These are phyloP conservation scores for Fusarium incarnatum DNA, from an alignment of 2,329 filamentous ascomycete genomes.

Conservation along the genomic window DNA sequence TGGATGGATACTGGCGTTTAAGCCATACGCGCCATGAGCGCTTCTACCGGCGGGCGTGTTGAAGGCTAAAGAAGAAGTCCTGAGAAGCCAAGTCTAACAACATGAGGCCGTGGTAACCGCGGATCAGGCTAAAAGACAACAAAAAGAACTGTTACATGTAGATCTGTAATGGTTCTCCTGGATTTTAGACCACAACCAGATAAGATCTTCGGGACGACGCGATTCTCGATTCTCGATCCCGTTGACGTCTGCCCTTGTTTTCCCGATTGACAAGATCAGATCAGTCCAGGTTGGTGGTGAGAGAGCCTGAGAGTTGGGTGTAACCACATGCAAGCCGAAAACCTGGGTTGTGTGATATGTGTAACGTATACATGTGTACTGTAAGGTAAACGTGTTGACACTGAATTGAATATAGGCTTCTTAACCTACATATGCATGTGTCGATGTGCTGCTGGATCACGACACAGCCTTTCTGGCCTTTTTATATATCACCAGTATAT, in stretches of 20 bases:
- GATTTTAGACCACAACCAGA: conserved; percentile 14
- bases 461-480: conserved; percentile 14
- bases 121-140: not conserved
- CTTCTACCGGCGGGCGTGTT: conserved; percentile 7
- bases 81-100: not conserved
- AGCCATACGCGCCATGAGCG: conserved; percentile 23
- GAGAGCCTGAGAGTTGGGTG: conserved; percentile 7
- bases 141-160: conserved; percentile 14
- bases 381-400: not conserved
- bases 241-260: conserved; percentile 9
- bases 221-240: conserved; percentile 12
- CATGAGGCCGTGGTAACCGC: conserved; percentile 4
- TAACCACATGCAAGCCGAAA: conserved; percentile 11
- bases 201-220: conserved; percentile 28
- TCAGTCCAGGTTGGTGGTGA: not conserved
- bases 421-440: not conserved
- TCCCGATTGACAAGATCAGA: not conserved
- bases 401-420: not conserved
- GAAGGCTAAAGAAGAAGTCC: not conserved
- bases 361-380: not conserved
- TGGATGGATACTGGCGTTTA: conserved; percentile 14
- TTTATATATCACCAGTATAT: conserved; percentile 6
- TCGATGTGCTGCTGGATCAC: not conserved
- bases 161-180: conserved; percentile 27
- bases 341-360: conserved; percentile 13